Evolutionary conservation across 441 rosid genomes (phyloP).

Genomic region (Erodium texanum): DNA sequence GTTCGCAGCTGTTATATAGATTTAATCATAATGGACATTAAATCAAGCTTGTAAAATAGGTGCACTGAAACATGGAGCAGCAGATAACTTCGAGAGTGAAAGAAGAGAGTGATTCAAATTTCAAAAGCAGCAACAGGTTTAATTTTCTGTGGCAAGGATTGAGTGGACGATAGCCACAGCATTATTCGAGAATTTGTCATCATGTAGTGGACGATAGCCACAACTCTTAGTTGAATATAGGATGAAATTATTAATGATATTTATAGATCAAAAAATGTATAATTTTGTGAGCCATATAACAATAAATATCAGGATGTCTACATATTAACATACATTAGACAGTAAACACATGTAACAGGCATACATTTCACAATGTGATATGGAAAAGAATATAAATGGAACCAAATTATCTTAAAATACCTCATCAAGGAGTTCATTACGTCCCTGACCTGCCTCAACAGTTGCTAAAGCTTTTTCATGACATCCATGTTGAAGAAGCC

Average conservation of each 20-base stretch:
- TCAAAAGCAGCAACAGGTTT: not conserved
- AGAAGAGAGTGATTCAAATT: not conserved
- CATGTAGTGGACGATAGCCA: not conserved
- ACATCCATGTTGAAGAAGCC: constrained; percentile 97
- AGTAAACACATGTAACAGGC: not conserved
- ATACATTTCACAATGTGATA: not conserved
- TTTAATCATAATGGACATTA: no score
- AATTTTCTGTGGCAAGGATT: no score
- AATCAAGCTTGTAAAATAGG: not conserved
- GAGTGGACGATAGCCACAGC: not conserved
- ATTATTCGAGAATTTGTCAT: not conserved
- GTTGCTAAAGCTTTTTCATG: constrained; percentile 99
- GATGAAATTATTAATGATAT: not conserved
- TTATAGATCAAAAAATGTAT: not conserved
- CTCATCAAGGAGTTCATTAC: constrained; percentile 89
- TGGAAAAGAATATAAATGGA: not conserved
- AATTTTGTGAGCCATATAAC: not conserved
- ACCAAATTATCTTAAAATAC: constrained; percentile 29
- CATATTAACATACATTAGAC: not conserved
- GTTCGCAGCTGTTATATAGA: not conserved
- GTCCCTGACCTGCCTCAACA: constrained; percentile 94
- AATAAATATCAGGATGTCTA: not conserved
- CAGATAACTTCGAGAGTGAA: not conserved
- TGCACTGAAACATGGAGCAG: not conserved
- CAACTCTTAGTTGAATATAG: not conserved